Percentiles rank a stretch among this genome's conserved stretches.
phyloP scores from a whole-genome alignment of 768 basidiomycete genomes.

The Pulveroboletus sp. region DNA sequence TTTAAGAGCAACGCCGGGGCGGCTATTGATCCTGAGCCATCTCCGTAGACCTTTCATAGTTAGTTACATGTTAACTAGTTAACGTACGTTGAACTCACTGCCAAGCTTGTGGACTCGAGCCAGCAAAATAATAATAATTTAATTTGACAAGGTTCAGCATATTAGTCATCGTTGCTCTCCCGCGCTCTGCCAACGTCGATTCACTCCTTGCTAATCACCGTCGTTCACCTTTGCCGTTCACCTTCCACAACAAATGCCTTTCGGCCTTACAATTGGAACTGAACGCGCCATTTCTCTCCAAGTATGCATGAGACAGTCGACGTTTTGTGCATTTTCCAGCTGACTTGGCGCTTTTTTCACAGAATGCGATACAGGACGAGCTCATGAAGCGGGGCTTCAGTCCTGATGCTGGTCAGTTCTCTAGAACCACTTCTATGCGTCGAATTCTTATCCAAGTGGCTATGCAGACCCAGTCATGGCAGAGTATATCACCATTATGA shows the following conservation, averaged over 20 bases:
- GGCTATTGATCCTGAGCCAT: not conserved
- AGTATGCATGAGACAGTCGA: slow-evolving; percentile 34
- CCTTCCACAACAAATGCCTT: slow-evolving; percentile 45
- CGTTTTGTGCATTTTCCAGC: slow-evolving; percentile 10
- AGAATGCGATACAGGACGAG: slow-evolving; percentile 81
- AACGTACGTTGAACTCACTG: not conserved
- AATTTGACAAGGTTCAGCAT: slow-evolving; percentile 13
- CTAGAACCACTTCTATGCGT: slow-evolving; percentile 1
- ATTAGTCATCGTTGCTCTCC: slow-evolving; percentile 25
- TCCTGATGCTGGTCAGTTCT: slow-evolving; percentile 60
- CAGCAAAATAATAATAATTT: not conserved
- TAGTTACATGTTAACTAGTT: not conserved
- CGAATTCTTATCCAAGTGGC: slow-evolving; percentile 5
- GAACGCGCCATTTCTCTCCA: slow-evolving; percentile 70
- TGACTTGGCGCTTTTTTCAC: slow-evolving; percentile 11
- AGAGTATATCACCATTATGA: slow-evolving; percentile 93
- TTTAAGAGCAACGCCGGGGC: not conserved
- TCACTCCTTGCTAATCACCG: slow-evolving; percentile 25
- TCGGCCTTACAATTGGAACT: slow-evolving; percentile 74
- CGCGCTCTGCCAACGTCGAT: slow-evolving; percentile 16
- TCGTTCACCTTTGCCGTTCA: slow-evolving; percentile 21
- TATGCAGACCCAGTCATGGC: slow-evolving; percentile 81
- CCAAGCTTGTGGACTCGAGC: not conserved
- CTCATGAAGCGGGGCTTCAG: slow-evolving; percentile 71
- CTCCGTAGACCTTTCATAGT: slow-evolving; percentile 1